A percentile compares a stretch with the other conserved stretches of the same genome.
Evolutionary conservation across 441 rosid genomes (phyloP).

Genomic region (Viola pubescens): DNA sequence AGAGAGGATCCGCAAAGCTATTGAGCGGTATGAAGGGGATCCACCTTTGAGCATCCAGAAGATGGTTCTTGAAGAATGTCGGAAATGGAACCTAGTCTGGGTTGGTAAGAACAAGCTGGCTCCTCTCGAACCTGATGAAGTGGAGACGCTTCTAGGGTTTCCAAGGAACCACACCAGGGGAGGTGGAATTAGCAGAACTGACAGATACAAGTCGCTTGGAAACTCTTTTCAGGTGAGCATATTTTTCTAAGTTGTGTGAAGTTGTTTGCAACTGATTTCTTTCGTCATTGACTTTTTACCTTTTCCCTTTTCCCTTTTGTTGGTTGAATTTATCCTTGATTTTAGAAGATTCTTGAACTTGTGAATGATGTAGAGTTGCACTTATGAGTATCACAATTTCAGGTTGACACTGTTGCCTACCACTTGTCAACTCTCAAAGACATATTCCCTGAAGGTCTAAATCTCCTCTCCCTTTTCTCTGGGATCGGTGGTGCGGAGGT

Average conservation of each 20-base stretch:
- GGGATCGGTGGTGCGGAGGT: conserved; percentile 97
- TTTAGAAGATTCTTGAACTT: not conserved
- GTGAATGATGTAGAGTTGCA: not conserved
- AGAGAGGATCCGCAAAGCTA: conserved; percentile 51
- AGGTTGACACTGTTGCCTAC: conserved; percentile 92
- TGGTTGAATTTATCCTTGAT: not conserved
- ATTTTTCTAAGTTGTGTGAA: not conserved
- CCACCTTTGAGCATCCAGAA: conserved; percentile 44
- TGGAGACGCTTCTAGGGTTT: conserved; percentile 79
- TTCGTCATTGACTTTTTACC: not conserved
- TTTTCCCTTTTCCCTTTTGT: not conserved
- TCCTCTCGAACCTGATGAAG: conserved; percentile 82
- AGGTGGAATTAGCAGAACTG: conserved; percentile 73
- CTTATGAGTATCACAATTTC: conserved; percentile 13
- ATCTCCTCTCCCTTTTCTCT: conserved; percentile 74
- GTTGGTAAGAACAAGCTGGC: conserved; percentile 83
- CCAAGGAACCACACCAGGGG: conserved; percentile 91
- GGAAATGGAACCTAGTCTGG: conserved; percentile 91
- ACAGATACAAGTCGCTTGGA: conserved; percentile 74
- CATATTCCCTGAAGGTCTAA: conserved; percentile 60
- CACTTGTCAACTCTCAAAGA: conserved; percentile 67
- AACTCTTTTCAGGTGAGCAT: conserved; percentile 78
- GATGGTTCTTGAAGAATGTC: conserved; percentile 50
- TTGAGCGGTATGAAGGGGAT: conserved; percentile 40
- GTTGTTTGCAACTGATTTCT: not conserved